Evolutionary conservation across 805 yeast genomes (phyloP).

Genomic region (Ogataea wickerhamii): DNA sequence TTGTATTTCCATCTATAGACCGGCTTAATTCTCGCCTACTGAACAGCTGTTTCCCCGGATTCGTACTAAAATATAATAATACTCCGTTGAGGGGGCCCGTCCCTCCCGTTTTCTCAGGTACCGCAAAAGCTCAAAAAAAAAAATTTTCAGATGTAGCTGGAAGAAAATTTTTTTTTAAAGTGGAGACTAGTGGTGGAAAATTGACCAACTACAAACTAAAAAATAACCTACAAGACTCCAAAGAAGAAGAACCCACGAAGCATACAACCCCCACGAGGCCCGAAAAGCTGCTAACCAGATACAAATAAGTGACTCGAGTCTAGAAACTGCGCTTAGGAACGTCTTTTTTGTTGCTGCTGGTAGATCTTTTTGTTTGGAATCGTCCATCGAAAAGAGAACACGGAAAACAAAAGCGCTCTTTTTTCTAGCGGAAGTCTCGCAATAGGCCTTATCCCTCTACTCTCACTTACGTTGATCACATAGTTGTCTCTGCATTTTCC

Average conservation of each 20-base stretch:
- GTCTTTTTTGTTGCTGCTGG: not conserved
- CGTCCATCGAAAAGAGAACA: not conserved
- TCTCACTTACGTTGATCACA: not conserved
- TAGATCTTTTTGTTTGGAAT: not conserved
- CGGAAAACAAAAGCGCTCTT: not conserved
- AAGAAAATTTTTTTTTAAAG: not conserved
- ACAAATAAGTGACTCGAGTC: too few species aligned
- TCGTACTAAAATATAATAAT: not conserved
- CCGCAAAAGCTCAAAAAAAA: not conserved
- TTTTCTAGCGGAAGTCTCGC: not conserved
- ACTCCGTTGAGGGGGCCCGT: not conserved
- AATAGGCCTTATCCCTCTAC: not conserved
- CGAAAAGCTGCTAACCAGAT: too few species aligned
- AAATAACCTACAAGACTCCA: too few species aligned
- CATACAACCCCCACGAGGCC: too few species aligned
- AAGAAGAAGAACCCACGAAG: too few species aligned
- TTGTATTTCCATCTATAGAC: too few species aligned
- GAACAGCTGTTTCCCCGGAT: too few species aligned
- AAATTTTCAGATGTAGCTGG: not conserved
- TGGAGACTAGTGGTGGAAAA: conserved; percentile 2
- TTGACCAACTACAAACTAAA: too few species aligned
- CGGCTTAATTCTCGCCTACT: not conserved
- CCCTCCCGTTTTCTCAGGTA: conserved; percentile 1
- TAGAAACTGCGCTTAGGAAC: too few species aligned
- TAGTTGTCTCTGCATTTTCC: not conserved